A percentile compares a stretch with the other conserved stretches of the same genome.
Evolutionary conservation across 108 stramenopile genomes (phyloP).

Genomic region (Chaetoceros muelleri): DNA sequence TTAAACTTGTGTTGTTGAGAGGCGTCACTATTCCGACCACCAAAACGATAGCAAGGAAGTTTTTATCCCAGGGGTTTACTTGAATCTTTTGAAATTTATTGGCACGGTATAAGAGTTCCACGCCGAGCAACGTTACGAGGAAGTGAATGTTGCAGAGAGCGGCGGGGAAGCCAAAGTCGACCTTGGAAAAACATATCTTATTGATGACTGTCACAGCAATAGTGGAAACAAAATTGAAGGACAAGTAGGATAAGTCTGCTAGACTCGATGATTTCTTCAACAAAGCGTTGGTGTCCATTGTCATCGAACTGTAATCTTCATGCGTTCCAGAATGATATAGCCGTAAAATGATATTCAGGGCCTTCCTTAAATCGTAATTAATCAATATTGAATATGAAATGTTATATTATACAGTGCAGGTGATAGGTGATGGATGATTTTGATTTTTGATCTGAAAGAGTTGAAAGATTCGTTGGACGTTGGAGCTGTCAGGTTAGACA

Average conservation of each 20-base stretch:
- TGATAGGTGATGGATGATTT: too few relatives aligned
- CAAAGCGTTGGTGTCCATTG: too few relatives aligned
- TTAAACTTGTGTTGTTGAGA: slow-evolving; percentile 4
- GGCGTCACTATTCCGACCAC: slow-evolving; percentile 5
- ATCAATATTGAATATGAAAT: too few relatives aligned
- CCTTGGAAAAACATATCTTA: slow-evolving; percentile 1
- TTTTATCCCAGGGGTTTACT: background rate
- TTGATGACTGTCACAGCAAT: slow-evolving; percentile 1
- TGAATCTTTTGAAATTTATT: background rate
- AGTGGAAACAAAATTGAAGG: slow-evolving; percentile 7
- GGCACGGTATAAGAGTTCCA: background rate
- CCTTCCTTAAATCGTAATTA: too few relatives aligned
- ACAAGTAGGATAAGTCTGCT: background rate
- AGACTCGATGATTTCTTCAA: too few relatives aligned
- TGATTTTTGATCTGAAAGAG: too few relatives aligned
- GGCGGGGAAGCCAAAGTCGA: slow-evolving; percentile 3
- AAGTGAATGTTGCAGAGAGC: slow-evolving; percentile 8
- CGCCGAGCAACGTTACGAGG: background rate
- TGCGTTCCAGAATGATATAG: too few relatives aligned
- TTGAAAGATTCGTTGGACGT: too few relatives aligned
- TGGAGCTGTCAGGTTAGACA: too few relatives aligned
- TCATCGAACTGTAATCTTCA: too few relatives aligned
- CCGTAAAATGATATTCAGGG: too few relatives aligned
- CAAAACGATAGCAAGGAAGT: background rate
- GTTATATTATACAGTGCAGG: too few relatives aligned